Conservation (phyloP, 495 filamentous ascomycete genomes). For the Amniculicola lignicola region DNA sequence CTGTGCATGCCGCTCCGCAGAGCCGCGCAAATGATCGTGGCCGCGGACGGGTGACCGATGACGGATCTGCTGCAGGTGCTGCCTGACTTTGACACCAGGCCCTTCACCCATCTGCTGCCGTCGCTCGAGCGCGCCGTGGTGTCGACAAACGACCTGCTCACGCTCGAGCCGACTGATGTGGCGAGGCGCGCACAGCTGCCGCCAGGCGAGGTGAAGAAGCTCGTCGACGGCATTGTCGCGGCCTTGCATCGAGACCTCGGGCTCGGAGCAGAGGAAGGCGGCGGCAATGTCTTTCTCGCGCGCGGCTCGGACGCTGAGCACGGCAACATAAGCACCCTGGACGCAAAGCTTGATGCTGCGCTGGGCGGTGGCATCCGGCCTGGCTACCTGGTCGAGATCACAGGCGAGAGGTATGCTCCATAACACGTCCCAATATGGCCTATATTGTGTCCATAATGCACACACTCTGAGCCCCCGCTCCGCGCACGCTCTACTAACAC, state of each 20-base stretch:
- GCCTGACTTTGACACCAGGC: conserved; percentile 69
- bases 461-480: background rate
- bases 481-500: conserved; percentile 28
- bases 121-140: conserved; percentile 71
- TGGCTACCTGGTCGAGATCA: conserved; percentile 83
- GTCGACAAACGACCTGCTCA: conserved; percentile 80
- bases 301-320: conserved; percentile 43
- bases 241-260: conserved; percentile 66
- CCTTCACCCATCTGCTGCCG: conserved; percentile 70
- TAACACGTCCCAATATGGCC: background rate
- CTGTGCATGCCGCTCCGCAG: conserved; percentile 29
- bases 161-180: conserved; percentile 76
- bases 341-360: conserved; percentile 66
- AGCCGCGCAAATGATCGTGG: conserved; percentile 31
- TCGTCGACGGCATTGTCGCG: conserved; percentile 60
- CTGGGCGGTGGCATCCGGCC: conserved; percentile 82
- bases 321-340: conserved; percentile 74
- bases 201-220: conserved; percentile 69
- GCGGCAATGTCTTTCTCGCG: conserved; percentile 11
- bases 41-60: conserved; percentile 68
- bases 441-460: background rate
- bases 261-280: conserved; percentile 37
- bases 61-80: conserved; percentile 84
- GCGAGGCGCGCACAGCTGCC: conserved; percentile 83
- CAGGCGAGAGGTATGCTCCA: conserved; percentile 70